Conservation (phyloP, 2,329 filamentous ascomycete genomes). For the Talaromyces sp. region DNA sequence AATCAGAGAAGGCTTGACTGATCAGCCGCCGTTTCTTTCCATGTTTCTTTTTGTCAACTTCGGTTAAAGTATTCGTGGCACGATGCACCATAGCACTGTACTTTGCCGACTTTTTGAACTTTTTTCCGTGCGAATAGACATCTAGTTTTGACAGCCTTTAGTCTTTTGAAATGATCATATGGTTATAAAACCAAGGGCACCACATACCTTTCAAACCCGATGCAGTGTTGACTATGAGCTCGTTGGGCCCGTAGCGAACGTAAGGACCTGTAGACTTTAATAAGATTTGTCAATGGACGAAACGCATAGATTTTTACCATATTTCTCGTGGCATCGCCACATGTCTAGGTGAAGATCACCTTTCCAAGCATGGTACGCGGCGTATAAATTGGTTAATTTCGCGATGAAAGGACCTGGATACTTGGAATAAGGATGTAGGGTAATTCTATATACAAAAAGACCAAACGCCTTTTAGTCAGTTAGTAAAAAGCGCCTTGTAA, state of each 20-base stretch:
- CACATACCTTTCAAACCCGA: conserved; percentile 15
- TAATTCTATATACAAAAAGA: not conserved
- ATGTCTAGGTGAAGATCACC: conserved; percentile 24
- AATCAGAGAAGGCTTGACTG: conserved; percentile 15
- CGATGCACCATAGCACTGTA: conserved; percentile 42
- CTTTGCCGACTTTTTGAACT: conserved; percentile 45
- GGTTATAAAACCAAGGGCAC: not conserved
- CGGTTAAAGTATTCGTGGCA: conserved; percentile 17
- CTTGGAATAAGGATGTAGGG: conserved; percentile 53
- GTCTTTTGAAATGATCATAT: not conserved
- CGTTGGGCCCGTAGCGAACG: conserved; percentile 22
- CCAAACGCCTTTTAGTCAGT: not conserved
- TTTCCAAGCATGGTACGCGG: conserved; percentile 17
- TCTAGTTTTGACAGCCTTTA: conserved; percentile 3
- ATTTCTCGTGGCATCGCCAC: conserved; percentile 21
- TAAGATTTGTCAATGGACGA: not conserved
- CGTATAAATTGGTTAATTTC: conserved; percentile 51
- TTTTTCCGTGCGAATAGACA: conserved; percentile 45
- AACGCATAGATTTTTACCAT: conserved; percentile 15
- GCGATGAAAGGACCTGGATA: conserved; percentile 61
- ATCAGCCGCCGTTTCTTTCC: conserved; percentile 15
- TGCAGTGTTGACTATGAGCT: conserved; percentile 15
- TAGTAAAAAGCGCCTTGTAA: not conserved
- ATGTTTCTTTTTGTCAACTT: conserved; percentile 16
- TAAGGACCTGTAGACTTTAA: conserved; percentile 12